Conservation (phyloP, 495 filamentous ascomycete genomes). For the Lentithecium fluviatile region DNA sequence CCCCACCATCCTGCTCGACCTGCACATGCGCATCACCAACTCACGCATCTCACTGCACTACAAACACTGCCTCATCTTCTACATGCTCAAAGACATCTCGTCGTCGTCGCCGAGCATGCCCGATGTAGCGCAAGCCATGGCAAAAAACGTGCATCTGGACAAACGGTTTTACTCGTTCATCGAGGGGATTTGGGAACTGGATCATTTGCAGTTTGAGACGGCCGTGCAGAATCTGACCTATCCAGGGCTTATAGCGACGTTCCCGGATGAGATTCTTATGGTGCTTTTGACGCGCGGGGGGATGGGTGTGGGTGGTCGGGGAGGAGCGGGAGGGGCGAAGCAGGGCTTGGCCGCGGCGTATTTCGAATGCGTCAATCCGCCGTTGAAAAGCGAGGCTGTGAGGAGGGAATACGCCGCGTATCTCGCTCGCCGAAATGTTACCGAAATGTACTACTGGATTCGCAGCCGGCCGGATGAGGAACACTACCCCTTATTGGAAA, state of each 20-base stretch:
- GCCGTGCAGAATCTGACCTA: slow-evolving; percentile 72
- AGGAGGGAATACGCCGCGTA: slow-evolving; percentile 64
- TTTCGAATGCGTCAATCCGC: slow-evolving; percentile 68
- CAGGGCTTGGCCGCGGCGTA: slow-evolving; percentile 67
- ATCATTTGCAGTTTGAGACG: slow-evolving; percentile 65
- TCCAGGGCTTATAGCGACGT: slow-evolving; percentile 72
- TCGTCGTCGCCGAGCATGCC: slow-evolving; percentile 47
- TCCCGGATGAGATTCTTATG: slow-evolving; percentile 75
- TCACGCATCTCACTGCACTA: slow-evolving; percentile 62
- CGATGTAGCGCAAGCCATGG: slow-evolving; percentile 52
- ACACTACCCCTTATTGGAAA: slow-evolving; percentile 62
- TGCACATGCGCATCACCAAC: slow-evolving; percentile 63
- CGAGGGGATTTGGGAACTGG: slow-evolving; percentile 78
- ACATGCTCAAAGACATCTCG: slow-evolving; percentile 69
- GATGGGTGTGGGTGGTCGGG: slow-evolving; percentile 42
- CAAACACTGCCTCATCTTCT: slow-evolving; percentile 76
- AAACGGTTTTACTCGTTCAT: slow-evolving; percentile 72
- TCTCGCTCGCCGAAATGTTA: slow-evolving; percentile 63
- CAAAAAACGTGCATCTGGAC: slow-evolving; percentile 59
- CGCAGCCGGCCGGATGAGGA: slow-evolving; percentile 60
- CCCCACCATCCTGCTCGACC: slow-evolving; percentile 59
- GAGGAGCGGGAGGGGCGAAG: too few species aligned
- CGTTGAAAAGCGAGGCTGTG: slow-evolving; percentile 58
- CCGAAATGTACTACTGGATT: slow-evolving; percentile 72
- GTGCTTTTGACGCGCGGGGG: slow-evolving; percentile 54